Percentiles rank a stretch among this genome's conserved stretches.
These are phyloP conservation scores for Kwoniella dejecticola DNA, from an alignment of 768 basidiomycete species.

Conservation along the genomic window DNA sequence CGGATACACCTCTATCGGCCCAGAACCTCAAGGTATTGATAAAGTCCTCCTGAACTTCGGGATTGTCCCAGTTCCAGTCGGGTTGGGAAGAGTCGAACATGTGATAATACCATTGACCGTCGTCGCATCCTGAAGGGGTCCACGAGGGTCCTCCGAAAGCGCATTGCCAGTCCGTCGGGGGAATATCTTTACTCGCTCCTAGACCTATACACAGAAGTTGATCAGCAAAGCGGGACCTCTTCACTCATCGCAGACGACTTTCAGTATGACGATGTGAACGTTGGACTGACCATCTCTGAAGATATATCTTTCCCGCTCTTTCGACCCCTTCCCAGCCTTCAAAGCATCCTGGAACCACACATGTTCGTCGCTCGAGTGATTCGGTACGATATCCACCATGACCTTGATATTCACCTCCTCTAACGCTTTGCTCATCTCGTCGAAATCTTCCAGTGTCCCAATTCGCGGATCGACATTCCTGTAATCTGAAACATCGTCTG, in stretches of 20 bases:
- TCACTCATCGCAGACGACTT: no score
- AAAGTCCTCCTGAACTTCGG: constrained; percentile 45
- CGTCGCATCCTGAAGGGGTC: constrained; percentile 31
- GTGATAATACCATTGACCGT: constrained; percentile 48
- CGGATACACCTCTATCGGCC: constrained; percentile 43
- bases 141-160: constrained; percentile 45
- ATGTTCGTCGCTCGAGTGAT: constrained; percentile 47
- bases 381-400: constrained; percentile 50
- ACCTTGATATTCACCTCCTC: constrained; percentile 37
- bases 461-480: constrained; percentile 44
- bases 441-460: constrained; percentile 47
- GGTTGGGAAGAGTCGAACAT: constrained; percentile 47
- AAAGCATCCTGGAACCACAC: constrained; percentile 49
- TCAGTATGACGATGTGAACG: no score
- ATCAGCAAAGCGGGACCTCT: not conserved
- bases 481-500: constrained; percentile 50
- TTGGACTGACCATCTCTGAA: constrained; percentile 49
- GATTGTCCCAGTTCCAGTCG: constrained; percentile 46
- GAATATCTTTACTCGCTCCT: constrained; percentile 33
- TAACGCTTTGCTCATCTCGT: constrained; percentile 38
- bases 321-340: constrained; percentile 33
- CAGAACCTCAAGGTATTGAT: constrained; percentile 44
- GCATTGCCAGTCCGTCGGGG: constrained; percentile 43
- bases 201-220: constrained; percentile 18
- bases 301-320: constrained; percentile 37